These are phyloP conservation scores for Clonostachys sp. DNA, from an alignment of 2,329 filamentous ascomycete species.

Conservation along the genomic window DNA sequence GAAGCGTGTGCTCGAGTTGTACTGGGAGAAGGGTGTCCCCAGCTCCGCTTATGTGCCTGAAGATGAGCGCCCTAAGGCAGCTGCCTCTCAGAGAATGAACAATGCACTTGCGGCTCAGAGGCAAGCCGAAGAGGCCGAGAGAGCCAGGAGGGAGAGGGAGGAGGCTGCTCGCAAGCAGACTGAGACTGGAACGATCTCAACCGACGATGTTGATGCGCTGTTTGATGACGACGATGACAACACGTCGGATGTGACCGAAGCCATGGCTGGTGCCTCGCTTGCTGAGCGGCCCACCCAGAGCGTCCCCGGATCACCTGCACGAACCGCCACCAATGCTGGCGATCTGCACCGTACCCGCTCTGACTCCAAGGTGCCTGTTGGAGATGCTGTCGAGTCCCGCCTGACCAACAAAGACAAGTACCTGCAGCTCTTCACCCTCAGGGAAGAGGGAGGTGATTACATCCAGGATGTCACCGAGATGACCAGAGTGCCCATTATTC, in stretches of 20 bases:
- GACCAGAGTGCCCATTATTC: slow-evolving; percentile 92
- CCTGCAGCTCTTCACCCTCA: slow-evolving; percentile 78
- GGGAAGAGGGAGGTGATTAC: slow-evolving; percentile 90
- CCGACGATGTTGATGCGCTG: slow-evolving; percentile 88
- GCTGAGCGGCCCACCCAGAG: slow-evolving; percentile 89
- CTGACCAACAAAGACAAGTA: slow-evolving; percentile 96
- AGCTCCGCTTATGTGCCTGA: slow-evolving; percentile 95
- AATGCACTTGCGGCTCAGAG: slow-evolving; percentile 73
- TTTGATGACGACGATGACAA: slow-evolving; percentile 93
- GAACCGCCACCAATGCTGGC: slow-evolving; percentile 63
- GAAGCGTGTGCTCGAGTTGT: slow-evolving; percentile 87
- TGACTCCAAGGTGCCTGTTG: slow-evolving; percentile 81
- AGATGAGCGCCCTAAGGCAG: slow-evolving; percentile 88
- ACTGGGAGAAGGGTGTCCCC: slow-evolving; percentile 99
- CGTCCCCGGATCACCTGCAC: slow-evolving; percentile 85
- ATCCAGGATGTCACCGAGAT: slow-evolving; percentile 99
- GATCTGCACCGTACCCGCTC: slow-evolving; percentile 84
- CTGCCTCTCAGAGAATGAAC: slow-evolving; percentile 65
- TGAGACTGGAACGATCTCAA: slow-evolving; percentile 89
- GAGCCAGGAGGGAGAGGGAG: slow-evolving; percentile 79
- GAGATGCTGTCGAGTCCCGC: slow-evolving; percentile 72
- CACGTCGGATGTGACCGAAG: slow-evolving; percentile 82
- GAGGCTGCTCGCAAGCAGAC: slow-evolving; percentile 91
- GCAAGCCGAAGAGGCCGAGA: slow-evolving; percentile 77
- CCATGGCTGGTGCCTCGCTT: slow-evolving; percentile 86